Evolutionary conservation across 2,329 filamentous ascomycete genomes (phyloP), one percentile per base, ranked within the genome.

Genomic region (Botryotinia globosa): DNA sequence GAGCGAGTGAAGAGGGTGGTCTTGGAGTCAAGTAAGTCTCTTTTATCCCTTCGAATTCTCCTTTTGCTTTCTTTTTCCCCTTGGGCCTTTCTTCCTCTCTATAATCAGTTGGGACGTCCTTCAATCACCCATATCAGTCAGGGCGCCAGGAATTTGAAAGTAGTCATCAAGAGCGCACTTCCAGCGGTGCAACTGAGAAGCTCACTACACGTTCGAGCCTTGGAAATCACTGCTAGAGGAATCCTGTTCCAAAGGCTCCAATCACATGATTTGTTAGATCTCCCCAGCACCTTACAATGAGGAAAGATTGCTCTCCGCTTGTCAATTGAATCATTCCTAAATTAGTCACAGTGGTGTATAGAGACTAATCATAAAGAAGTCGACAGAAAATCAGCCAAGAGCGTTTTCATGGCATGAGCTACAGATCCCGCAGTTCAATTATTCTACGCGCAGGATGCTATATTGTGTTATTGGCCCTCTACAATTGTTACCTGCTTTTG

Each of bases 21-120:
- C 39, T n/a, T 29, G 32, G 5, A n/a, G 56, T 34, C 32, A 51
- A 62, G 68, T 70, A 48, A 70, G 68, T 70, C 32, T 51, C 39
- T 61, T 20, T 22, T 42, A n/a, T 29, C 56, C 64, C 64, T 42
- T 54, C 18, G 42, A 16, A 4, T 22, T 39, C 64, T 14, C 5
- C 5, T 67, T 39, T 56, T 39, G 25, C 14, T 29, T 42, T 56
- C 20, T n/a, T 22, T 56, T 42, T 3, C 0, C 32, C 9, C 25
- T 32, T 39, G 14, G 20, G 12, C 9, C 5, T 67, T 29, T 39
- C 3, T 29, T 34, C 34, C 6, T 62, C 12, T 29, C 9, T 5
- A 32, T 20, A 3, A 22, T 25, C 44, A 45, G 7, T 51, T 14
- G 12, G 32, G 18, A 7, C 12, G 7, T 66, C 63, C 37, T 66